Evolutionary conservation across 164 flowering plant genomes (phyloP), one percentile per base, ranked within the genome.

Genomic region (Stephania cephalantha): DNA sequence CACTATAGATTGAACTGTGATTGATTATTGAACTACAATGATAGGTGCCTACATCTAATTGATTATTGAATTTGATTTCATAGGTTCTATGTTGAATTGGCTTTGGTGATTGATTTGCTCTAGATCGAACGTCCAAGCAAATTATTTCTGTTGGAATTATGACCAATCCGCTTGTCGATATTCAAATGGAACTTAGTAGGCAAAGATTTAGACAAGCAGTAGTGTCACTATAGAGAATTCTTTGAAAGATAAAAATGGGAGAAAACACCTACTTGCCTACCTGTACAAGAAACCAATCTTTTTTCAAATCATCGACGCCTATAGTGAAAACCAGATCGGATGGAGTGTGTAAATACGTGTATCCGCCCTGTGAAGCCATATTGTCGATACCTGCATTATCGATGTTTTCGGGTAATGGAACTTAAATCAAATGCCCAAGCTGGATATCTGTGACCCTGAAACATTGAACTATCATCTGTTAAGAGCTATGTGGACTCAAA

Each of bases 231-330:
- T 50, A 50, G 55, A 3, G 15, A 50, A 7, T 50, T 50, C 55
- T 50, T 9, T 50, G 55, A 15, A 69, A 29, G 53, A 46, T 70
- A 70, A 46, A 12, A 18, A n/a, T 35, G 73, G 52, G 71, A 66
- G 31, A 7, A 18, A 35, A 70, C 22, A 45, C 12, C 13, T 31
- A 87, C 89, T 90, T 88, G 75, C 76, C 78, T 9, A 85, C 89
- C 30, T 89, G 89, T 11, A 84, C 87, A 73, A 85, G 87, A 78
- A 89, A 89, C 92, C 92, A 89, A 70, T 89, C 89, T 53, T 79
- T 87, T 71, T 85, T 83, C 0, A 82, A 79, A 78, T 86, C 85
- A 70, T 77, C 80, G 12, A 79, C 79, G 1, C 92, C 92, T 71
- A 89, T 66, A 0, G 84, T 86, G 83, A 84, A 89, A 61, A 76